Conservation (phyloP, 129 eudicot genomes). For the Solidago caesia region DNA sequence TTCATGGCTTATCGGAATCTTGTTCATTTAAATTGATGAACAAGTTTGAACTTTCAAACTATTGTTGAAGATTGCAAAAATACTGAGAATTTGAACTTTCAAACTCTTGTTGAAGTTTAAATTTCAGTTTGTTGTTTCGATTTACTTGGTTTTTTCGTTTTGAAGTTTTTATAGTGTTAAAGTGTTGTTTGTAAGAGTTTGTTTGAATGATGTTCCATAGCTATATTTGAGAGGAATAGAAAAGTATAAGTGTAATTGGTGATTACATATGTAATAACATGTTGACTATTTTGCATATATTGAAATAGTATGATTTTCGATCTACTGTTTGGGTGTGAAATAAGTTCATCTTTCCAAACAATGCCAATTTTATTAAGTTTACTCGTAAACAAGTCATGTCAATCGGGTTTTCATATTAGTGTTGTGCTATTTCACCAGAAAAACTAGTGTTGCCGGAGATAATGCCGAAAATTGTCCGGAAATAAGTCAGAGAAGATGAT, state of each 20-base stretch:
- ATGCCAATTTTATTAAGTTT: too few relatives aligned
- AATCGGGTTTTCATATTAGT: too few relatives aligned
- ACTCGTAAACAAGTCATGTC: too few relatives aligned
- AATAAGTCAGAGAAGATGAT: too few relatives aligned
- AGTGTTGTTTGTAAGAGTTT: slow-evolving; percentile 13
- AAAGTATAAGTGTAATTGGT: background rate
- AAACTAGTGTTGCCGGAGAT: too few relatives aligned
- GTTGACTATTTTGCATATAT: background rate
- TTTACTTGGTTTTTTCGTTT: background rate
- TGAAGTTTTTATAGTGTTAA: background rate
- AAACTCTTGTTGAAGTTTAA: slow-evolving; percentile 42
- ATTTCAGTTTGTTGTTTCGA: slow-evolving; percentile 5
- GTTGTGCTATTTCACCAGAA: too few relatives aligned
- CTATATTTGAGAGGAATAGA: background rate
- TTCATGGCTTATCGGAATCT: too few relatives aligned
- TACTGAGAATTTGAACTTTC: slow-evolving; percentile 23
- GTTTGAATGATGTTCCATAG: slow-evolving; percentile 2
- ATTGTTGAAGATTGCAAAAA: slow-evolving; percentile 5
- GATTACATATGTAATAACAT: background rate
- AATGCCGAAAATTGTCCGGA: too few relatives aligned
- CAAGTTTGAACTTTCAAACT: too few relatives aligned
- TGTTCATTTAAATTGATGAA: too few relatives aligned
- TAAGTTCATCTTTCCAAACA: background rate
- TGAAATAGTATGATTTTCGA: background rate
- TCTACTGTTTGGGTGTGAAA: background rate